These are phyloP conservation scores for Fomitopsis pulvina DNA, from an alignment of 768 basidiomycete genomes.

Conservation along the genomic window DNA sequence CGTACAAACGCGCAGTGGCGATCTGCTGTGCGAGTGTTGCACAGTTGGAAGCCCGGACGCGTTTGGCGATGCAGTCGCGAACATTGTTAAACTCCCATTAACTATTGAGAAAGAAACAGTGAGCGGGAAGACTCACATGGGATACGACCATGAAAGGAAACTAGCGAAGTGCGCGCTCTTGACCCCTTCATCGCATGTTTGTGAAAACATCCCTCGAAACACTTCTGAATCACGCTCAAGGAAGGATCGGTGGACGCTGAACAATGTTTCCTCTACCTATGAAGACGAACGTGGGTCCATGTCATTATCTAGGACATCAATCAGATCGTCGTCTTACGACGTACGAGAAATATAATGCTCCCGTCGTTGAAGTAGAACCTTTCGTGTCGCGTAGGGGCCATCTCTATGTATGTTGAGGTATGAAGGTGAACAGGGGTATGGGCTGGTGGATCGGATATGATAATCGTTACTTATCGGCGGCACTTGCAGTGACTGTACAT, in stretches of 20 bases:
- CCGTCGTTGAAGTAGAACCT: not conserved
- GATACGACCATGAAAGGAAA: constrained; percentile 17
- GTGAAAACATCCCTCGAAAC: constrained; percentile 20
- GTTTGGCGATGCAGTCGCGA: too few relatives aligned
- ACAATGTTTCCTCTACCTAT: not conserved
- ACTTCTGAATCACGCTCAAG: constrained; percentile 23
- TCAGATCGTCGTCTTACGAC: too few relatives aligned
- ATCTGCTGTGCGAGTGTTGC: too few relatives aligned
- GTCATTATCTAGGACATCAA: too few relatives aligned
- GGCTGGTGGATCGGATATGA: not conserved
- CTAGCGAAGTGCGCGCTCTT: constrained; percentile 24
- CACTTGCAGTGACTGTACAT: too few relatives aligned
- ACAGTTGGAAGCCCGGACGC: too few relatives aligned
- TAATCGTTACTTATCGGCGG: not conserved
- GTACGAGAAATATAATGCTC: not conserved
- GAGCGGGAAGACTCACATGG: not conserved
- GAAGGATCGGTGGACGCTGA: constrained; percentile 19
- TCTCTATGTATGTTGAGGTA: not conserved
- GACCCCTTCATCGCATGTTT: constrained; percentile 22
- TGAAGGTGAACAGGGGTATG: not conserved
- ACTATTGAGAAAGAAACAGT: too few relatives aligned
- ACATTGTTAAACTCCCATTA: too few relatives aligned
- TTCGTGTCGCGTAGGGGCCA: not conserved
- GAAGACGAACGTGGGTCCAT: too few relatives aligned
- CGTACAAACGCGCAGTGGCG: too few relatives aligned